A percentile compares a stretch with the other conserved stretches of the same genome.
phyloP scores from a whole-genome alignment of 495 filamentous ascomycete species.

The Penicillium flavigenum region DNA sequence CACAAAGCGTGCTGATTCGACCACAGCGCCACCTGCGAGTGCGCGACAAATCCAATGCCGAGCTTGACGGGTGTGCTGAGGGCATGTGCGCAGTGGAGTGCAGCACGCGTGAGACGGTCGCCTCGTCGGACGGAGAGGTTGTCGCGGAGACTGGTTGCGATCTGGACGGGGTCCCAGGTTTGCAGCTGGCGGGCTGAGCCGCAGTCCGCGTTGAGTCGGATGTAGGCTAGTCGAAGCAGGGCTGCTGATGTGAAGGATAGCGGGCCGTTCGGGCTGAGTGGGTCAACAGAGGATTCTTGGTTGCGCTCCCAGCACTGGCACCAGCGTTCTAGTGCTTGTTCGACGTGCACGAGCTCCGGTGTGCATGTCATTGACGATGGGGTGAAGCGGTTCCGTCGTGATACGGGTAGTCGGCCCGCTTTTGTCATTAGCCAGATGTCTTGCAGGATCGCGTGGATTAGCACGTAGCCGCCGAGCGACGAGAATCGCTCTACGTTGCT shows the following conservation, averaged over 20 bases:
- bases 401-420: constrained; percentile 46
- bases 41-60: constrained; percentile 67
- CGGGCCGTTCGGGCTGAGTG: constrained; percentile 54
- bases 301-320: constrained; percentile 59
- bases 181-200: constrained; percentile 61
- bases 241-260: constrained; percentile 68
- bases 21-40: constrained; percentile 67
- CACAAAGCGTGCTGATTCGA: constrained; percentile 70
- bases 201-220: constrained; percentile 65
- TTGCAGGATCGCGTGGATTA: constrained; percentile 68
- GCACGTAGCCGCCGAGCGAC: constrained; percentile 64
- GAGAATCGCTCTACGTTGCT: constrained; percentile 41
- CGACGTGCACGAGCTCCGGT: constrained; percentile 55
- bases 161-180: constrained; percentile 59
- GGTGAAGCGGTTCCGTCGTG: constrained; percentile 43
- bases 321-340: constrained; percentile 62
- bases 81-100: constrained; percentile 68
- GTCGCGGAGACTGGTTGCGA: constrained; percentile 57
- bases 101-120: constrained; percentile 56
- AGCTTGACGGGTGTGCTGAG: constrained; percentile 66
- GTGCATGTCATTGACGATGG: constrained; percentile 31
- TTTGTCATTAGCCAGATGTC: constrained; percentile 68
- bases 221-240: constrained; percentile 63
- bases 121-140: constrained; percentile 59
- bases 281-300: constrained; percentile 53